phyloP scores from a whole-genome alignment of 2,329 filamentous ascomycete genomes.

The Colletotrichum sp. region DNA sequence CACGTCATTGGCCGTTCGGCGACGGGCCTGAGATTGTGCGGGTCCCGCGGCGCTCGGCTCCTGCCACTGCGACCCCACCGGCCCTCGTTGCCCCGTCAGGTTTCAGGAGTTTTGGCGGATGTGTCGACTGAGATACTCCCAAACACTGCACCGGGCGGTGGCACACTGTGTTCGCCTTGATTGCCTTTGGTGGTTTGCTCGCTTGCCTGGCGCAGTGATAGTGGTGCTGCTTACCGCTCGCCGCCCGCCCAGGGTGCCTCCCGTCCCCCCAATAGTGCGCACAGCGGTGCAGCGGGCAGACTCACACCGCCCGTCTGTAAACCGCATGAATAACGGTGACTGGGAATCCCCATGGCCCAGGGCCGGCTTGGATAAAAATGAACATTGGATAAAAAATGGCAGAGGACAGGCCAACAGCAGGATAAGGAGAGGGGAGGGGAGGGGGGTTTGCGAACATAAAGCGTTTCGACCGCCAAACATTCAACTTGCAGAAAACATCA shows the following conservation, averaged over 20 bases:
- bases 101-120: slow-evolving; percentile 23
- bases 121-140: neutral
- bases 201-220: neutral
- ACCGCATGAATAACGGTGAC: slow-evolving; percentile 17
- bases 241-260: neutral
- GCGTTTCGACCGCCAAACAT: slow-evolving; percentile 12
- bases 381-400: neutral
- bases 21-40: neutral
- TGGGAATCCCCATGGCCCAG: slow-evolving; percentile 17
- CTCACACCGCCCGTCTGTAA: slow-evolving; percentile 3
- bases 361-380: slow-evolving; percentile 1
- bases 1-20: neutral
- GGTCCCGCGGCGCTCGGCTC: neutral
- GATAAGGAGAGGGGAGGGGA: neutral
- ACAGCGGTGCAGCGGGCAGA: neutral
- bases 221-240: neutral
- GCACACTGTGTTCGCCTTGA: neutral
- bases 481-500: slow-evolving; percentile 16
- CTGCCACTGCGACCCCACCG: neutral
- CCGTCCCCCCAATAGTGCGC: neutral
- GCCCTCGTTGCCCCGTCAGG: slow-evolving; percentile 37
- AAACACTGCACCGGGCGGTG: neutral
- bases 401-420: neutral
- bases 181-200: neutral
- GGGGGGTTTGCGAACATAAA: slow-evolving; percentile 2